These are phyloP conservation scores for Chlorella variabilis DNA, from an alignment of 163 green algal genomes.

Conservation along the genomic window DNA sequence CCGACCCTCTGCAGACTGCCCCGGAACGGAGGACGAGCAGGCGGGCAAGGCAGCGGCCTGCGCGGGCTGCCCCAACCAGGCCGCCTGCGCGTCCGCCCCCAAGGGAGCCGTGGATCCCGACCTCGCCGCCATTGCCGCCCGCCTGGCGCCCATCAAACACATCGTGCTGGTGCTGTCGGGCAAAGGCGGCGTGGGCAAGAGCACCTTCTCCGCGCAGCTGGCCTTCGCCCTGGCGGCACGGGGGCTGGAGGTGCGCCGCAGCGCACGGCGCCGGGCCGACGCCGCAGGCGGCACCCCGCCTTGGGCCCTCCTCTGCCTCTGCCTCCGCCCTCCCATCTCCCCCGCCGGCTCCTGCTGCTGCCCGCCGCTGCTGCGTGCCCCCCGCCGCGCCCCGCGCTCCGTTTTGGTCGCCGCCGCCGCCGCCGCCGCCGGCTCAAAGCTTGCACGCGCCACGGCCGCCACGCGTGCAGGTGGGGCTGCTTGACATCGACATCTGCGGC, in stretches of 20 bases:
- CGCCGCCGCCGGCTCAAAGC: too few species aligned
- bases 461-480: slow-evolving; percentile 82
- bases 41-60: slow-evolving; percentile 88
- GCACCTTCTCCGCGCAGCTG: slow-evolving; percentile 90
- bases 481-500: slow-evolving; percentile 99
- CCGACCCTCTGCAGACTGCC: slow-evolving; percentile 89
- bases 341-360: neutral
- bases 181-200: slow-evolving; percentile 94
- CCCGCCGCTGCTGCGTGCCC: neutral
- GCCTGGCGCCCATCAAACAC: slow-evolving; percentile 86
- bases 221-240: slow-evolving; percentile 84
- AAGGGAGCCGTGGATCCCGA: slow-evolving; percentile 90
- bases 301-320: neutral
- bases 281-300: neutral
- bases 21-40: slow-evolving; percentile 75
- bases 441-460: too few species aligned
- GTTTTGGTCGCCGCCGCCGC: neutral
- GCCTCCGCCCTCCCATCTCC: too few species aligned
- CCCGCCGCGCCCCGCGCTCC: too few species aligned
- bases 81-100: slow-evolving; percentile 83
- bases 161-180: slow-evolving; percentile 96
- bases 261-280: too few species aligned
- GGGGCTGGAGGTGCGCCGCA: slow-evolving; percentile 75
- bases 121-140: slow-evolving; percentile 74
- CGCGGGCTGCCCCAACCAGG: slow-evolving; percentile 95